Evolutionary conservation across 2,329 filamentous ascomycete genomes (phyloP), one percentile per base, ranked within the genome.

Genomic region (Canariomyces notabilis): DNA sequence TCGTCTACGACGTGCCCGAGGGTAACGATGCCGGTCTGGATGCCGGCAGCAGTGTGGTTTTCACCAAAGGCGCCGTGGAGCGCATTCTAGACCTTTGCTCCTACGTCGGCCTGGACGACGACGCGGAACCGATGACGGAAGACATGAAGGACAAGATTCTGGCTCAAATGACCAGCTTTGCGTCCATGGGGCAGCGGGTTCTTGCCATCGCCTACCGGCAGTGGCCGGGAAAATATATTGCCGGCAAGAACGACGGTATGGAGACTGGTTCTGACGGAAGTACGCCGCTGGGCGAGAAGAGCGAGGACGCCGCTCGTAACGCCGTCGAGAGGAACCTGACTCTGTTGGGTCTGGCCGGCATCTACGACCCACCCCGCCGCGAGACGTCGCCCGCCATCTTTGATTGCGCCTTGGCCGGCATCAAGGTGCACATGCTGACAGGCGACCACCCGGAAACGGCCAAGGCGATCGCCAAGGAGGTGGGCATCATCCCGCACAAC

Each of bases 281-380:
- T n/a, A n/a, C n/a, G n/a, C n/a, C n/a, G n/a, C 2, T 55, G 18
- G 43, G 40, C 5, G 66, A 70, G 39, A 53, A 53, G 2, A 54
- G 50, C 4, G 71, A 76, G 6, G 68, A 73, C 41, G 60, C 64
- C 33, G 61, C 75, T 2, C 85, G 89, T 5, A 67, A 71, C 5
- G 67, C 74, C 4, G 75, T 91, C 12, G 89, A 94, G 61, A 69
- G 71, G 29, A 72, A 79, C 22, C 77, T 95, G 23, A 76, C 74
- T 3, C 86, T 94, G 51, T 77, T 87, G 12, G 90, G 89, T n/a
- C 75, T 95, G 8, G 83, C 86, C 39, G 89, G 88, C 46, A 84
- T 95, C 52, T 91, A 93, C 61, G 89, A 95, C 56, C 89, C 89
- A 3, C 89, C 88, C 45, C 86, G 89, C 2, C 79, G 81, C 2